A percentile compares a stretch with the other conserved stretches of the same genome.
phyloP scores from a whole-genome alignment of 2,329 filamentous ascomycete genomes.

The Microsporum ferrugineum region DNA sequence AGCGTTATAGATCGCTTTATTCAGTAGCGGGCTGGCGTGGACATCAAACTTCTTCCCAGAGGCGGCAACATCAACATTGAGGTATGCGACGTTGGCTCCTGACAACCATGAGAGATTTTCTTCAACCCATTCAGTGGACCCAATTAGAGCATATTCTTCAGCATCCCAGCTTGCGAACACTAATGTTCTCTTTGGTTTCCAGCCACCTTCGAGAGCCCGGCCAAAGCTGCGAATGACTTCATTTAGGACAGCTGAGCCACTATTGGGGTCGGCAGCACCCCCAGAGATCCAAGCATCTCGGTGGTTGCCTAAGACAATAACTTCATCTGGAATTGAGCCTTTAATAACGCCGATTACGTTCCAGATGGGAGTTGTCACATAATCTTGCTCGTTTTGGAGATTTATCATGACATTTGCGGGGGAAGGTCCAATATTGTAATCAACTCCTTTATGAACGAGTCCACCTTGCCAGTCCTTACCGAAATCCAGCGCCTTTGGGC shows the following conservation, averaged over 20 bases:
- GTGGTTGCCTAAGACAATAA: constrained; percentile 84
- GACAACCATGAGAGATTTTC: constrained; percentile 75
- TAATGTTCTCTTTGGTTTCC: constrained; percentile 79
- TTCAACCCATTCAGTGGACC: constrained; percentile 87
- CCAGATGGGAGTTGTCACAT: constrained; percentile 72
- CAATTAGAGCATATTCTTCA: constrained; percentile 75
- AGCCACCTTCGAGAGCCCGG: constrained; percentile 57
- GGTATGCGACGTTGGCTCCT: constrained; percentile 61
- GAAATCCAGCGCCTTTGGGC: constrained; percentile 64
- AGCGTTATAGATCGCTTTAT: constrained; percentile 59
- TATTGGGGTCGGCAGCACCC: constrained; percentile 74
- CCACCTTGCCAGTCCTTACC: constrained; percentile 63
- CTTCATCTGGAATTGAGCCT: constrained; percentile 71
- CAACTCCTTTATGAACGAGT: constrained; percentile 64
- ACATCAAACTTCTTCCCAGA: constrained; percentile 52
- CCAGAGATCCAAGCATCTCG: constrained; percentile 82
- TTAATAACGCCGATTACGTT: constrained; percentile 89
- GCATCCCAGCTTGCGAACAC: constrained; percentile 81
- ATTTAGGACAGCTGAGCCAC: constrained; percentile 65
- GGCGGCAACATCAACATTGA: constrained; percentile 73
- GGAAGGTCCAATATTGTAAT: constrained; percentile 77
- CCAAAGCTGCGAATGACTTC: constrained; percentile 69
- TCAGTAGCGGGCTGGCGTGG: constrained; percentile 62
- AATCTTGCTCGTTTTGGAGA: constrained; percentile 67
- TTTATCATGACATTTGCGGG: constrained; percentile 61